Base-by-base conservation (phyloP, 257 asterid genomes). In the Lithospermum erythrorhizon region DNA sequence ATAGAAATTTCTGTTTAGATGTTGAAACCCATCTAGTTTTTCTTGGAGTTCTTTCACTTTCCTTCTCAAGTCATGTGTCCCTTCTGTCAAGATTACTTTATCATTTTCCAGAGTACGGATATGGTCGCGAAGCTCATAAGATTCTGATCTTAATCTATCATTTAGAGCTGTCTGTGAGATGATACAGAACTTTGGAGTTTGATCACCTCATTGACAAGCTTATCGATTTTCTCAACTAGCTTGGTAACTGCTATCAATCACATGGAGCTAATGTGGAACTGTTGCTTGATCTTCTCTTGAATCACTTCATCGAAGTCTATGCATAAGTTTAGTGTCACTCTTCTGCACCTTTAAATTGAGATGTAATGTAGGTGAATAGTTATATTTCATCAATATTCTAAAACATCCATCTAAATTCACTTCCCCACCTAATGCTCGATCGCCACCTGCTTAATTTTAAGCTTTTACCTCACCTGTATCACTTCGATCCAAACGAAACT, bases 141-240 rank as follows among this genome's bases (percentile, higher is more conserved):
- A 68, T 57, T 87, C 96, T 4, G 81, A 72, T 66, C 81, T 78
- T 61, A 90, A 62, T 37, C 86, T 80, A 68, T 82, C 78, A 21
- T 87, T 82, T 9, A 82, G 84, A 65, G 78, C 82, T 27, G 91
- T 84, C 72, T 90, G 96, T 90, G 96, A 14, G 95, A 72, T n/a
- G 91, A 82, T 10, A 90, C 89, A 2, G 89, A 80, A 4, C 81
- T 79, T 72, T 90, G 96, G 53, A 90, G 69, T 67, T 66, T 67
- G 55, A 87, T 74, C 73, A 87, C 96, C 77, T 82, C 87, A 63
- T 61, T 81, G 21, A 85, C 96, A n/a, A 90, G 76, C 75, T 81
- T 81, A 52, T 87, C 98, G 16, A 90, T 85, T 75, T 87, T 90
- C 76, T 80, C 94, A 1, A 87, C 94, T 62, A 90, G 49, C 70